Evolutionary conservation across 108 stramenopile species (phyloP).

Genomic region (Phaeodactylum tricornutum): DNA sequence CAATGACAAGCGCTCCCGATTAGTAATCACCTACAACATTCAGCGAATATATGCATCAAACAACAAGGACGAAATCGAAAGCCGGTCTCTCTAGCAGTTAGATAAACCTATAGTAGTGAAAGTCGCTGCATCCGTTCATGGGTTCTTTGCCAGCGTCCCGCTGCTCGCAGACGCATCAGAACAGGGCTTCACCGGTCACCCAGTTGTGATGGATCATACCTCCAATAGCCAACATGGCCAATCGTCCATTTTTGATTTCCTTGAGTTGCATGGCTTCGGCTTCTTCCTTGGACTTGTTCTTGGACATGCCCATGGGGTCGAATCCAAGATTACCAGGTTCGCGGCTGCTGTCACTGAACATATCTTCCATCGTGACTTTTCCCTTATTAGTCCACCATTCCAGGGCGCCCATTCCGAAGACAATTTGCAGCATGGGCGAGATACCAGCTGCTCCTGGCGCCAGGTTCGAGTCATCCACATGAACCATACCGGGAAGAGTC

Average conservation of each 20-base stretch:
- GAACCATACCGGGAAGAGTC: constrained; percentile 72
- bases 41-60: no score
- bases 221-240: constrained; percentile 84
- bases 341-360: constrained; percentile 63
- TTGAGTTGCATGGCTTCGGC: constrained; percentile 54
- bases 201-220: constrained; percentile 91
- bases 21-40: no score
- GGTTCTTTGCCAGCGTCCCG: no score
- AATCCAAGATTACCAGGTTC: constrained; percentile 80
- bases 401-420: constrained; percentile 57
- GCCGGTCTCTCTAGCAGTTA: no score
- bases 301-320: constrained; percentile 63
- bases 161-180: constrained; percentile 35
- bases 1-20: no score
- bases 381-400: constrained; percentile 88
- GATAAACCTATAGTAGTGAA: no score
- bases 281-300: constrained; percentile 56
- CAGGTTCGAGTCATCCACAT: constrained; percentile 78
- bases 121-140: no score
- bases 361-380: constrained; percentile 82
- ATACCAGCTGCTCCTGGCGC: constrained; percentile 62
- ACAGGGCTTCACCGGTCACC: constrained; percentile 72
- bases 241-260: constrained; percentile 85
- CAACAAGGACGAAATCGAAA: no score
- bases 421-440: constrained; percentile 84